Base-by-base conservation (phyloP, 2,329 filamentous ascomycete species). In the Tolypocladium amazonense region DNA sequence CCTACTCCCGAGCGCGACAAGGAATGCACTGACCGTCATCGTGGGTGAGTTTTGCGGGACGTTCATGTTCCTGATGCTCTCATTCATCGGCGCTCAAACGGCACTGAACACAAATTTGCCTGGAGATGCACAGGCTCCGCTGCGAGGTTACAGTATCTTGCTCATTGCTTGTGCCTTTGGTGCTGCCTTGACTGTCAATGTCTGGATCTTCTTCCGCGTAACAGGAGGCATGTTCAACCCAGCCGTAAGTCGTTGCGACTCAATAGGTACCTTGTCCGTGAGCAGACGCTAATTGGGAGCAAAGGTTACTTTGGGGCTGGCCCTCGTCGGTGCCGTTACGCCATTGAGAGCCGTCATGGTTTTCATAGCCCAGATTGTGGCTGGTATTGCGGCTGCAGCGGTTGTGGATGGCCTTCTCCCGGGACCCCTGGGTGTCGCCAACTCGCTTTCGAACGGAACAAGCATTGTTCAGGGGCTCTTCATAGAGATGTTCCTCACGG, bases 401-500 rank as follows among this genome's bases (percentile, higher is more conserved):
- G 76, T 88, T 1, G 79, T 83, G 1, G 76, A 79, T 39, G 80
- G 75, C 1, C 73, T 88, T 5, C 76, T 87, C n/a, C 85, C 85
- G 0, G 83, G 81, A 0, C 71, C 75, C 2, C 69, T 86, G 23
- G 74, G 76, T 7, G 84, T 86, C 6, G 73, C 73, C 56, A 88
- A 85, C n/a, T 74, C 75, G 5, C 76, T 88, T 3, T 76, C 77
- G 1, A 74, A 75, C 14, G 79, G 78, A 15, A 76, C 81, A 4
- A 81, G 74, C 60, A 74, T 79, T 12, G 75, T 75, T 0, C 84
- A 84, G 61, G 86, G 86, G 8, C 73, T 88, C 47, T 87, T 88
- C 67, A 80, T 88, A 56, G 86, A 88, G 70, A 81, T 86, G 74
- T 85, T 88, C 65, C 75, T 88, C 43, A 88, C 86, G 0, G 75